Base-by-base conservation (phyloP, 2,329 filamentous ascomycete genomes). In the Curvularia hawaiiensis region DNA sequence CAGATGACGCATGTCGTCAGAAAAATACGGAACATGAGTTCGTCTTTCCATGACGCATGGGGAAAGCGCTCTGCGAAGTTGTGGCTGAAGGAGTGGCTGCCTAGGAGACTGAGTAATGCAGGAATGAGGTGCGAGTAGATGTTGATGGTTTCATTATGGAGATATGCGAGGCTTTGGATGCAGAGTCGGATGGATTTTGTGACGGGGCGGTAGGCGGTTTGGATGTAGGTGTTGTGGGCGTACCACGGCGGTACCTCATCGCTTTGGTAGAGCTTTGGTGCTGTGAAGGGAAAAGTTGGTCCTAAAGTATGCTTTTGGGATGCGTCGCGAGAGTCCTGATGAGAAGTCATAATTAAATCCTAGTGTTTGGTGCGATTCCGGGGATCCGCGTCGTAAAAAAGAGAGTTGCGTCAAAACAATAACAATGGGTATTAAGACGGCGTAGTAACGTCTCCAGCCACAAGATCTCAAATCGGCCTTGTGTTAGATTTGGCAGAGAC, bases 141-240 rank as follows among this genome's bases (percentile, higher is more conserved):
- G 71, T 90, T 90, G 52, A 89, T 82, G 3, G 83, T 83, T 70
- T 87, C 84, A 69, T 87, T 89, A 74, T 90, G 86, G 30, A 89
- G 68, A 71, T 88, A 85, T 45, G 78, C 73, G 30, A 89, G 76
- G 46, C 82, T 85, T 43, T 79, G 75, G 47, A 85, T 78, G 39
- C 84, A 88, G 50, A 75, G 79, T 4, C 73, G 61, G 69, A 85
- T 86, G 0, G 85, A 88, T 54, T 80, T 80, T 1, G 85, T 86
- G 11, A 81, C 80, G 2, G 84, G 84, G 0, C 88, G 83, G 74
- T 90, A 90, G 59, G 85, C 84, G 26, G 81, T 82, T 54, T 80
- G 79, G 55, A 90, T 89, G 7, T 18, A 54, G 1, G 50, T 12
- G 30, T 57, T 57, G 3, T 57, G 54, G 1, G 54, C 54, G 9